Evolutionary conservation across 805 yeast species (phyloP).

Genomic region (Pichia manshurica): DNA sequence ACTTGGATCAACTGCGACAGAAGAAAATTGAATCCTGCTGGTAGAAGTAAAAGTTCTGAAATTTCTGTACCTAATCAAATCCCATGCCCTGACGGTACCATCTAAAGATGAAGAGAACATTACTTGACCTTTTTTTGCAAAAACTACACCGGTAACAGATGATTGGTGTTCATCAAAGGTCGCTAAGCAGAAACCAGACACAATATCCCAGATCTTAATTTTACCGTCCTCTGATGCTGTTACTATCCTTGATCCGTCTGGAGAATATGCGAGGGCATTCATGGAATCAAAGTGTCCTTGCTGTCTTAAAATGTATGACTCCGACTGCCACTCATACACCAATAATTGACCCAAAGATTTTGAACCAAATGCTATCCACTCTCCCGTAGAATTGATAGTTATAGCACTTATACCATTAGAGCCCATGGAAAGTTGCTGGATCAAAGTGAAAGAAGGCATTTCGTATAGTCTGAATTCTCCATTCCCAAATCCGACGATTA

Average conservation of each 20-base stretch:
- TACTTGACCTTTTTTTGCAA: constrained; percentile 87
- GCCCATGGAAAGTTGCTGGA: constrained; percentile 89
- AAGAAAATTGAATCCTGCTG: constrained; percentile 76
- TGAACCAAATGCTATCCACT: constrained; percentile 96
- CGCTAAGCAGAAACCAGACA: constrained; percentile 85
- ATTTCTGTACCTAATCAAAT: constrained; percentile 83
- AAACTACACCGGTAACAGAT: constrained; percentile 80
- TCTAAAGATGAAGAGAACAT: constrained; percentile 87
- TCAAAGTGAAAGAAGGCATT: constrained; percentile 66
- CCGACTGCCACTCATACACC: constrained; percentile 99
- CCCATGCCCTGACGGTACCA: constrained; percentile 98
- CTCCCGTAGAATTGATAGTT: constrained; percentile 75
- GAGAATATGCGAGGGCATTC: constrained; percentile 80
- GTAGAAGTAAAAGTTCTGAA: constrained; percentile 93
- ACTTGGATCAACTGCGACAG: constrained; percentile 92
- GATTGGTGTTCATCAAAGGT: constrained; percentile 90
- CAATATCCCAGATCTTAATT: constrained; percentile 92
- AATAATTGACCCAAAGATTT: constrained; percentile 83
- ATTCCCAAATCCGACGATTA: constrained; percentile 83
- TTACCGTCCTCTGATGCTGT: constrained; percentile 97
- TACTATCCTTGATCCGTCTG: constrained; percentile 88
- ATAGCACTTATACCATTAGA: constrained; percentile 84
- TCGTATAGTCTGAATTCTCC: constrained; percentile 93
- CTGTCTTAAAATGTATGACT: constrained; percentile 88
- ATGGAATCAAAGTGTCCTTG: constrained; percentile 95